phyloP scores from a whole-genome alignment of 331 rosid species.

The Erythrophleum ivorense region DNA sequence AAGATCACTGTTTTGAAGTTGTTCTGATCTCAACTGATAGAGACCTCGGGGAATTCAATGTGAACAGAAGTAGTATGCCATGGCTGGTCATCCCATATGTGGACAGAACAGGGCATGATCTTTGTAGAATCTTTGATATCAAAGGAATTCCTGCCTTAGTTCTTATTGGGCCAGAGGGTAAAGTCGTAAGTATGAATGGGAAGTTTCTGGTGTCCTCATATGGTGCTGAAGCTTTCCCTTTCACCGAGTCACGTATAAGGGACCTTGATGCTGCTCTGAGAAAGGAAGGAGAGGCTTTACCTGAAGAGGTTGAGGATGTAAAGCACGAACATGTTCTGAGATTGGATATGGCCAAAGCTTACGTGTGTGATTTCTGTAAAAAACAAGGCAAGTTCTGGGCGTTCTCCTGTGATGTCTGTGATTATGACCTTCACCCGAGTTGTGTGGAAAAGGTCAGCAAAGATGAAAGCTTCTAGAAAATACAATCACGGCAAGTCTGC shows the following conservation, averaged over 20 bases:
- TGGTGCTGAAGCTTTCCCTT: conserved; percentile 90
- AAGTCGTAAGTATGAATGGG: conserved; percentile 58
- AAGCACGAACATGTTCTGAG: conserved; percentile 91
- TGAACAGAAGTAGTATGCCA: conserved; percentile 63
- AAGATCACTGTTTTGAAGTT: conserved; percentile 60
- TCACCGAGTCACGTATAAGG: conserved; percentile 66
- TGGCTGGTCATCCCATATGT: conserved; percentile 83
- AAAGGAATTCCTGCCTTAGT: conserved; percentile 81
- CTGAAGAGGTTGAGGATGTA: conserved; percentile 65
- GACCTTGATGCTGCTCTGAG: conserved; percentile 70
- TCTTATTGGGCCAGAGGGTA: conserved; percentile 77
- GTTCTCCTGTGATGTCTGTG: conserved; percentile 83
- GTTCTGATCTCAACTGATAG: conserved; percentile 79
- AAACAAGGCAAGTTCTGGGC: conserved; percentile 85
- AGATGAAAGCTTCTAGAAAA: conserved; percentile 39
- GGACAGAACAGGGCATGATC: conserved; percentile 76
- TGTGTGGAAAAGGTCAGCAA: conserved; percentile 59
- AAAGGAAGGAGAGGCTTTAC: conserved; percentile 85
- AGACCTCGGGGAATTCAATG: conserved; percentile 71
- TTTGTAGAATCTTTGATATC: conserved; percentile 70
- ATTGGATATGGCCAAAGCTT: conserved; percentile 85
- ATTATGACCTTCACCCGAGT: conserved; percentile 91
- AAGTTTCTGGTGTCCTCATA: conserved; percentile 65
- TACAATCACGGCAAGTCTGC: not conserved
- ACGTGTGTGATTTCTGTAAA: conserved; percentile 81